phyloP scores from a whole-genome alignment of 2,329 filamentous ascomycete species.

The Verruconis gallopava region DNA sequence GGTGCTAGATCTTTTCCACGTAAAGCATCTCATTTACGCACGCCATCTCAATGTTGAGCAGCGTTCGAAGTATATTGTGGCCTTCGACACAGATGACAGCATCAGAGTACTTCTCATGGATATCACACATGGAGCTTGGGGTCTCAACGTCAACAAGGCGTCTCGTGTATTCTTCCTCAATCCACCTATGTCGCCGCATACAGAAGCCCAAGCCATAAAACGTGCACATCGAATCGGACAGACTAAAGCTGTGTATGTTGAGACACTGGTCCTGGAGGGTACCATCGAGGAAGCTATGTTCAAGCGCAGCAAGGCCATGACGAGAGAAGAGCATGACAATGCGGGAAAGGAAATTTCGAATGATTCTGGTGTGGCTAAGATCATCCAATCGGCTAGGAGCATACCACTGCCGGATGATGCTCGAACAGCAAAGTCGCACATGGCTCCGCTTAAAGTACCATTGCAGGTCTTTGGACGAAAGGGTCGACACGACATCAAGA shows the following conservation, averaged over 20 bases:
- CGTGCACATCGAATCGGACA: conserved; percentile 82
- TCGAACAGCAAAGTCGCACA: conserved; percentile 20
- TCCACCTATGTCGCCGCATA: conserved; percentile 69
- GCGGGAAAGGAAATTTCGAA: conserved; percentile 46
- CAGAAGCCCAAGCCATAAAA: conserved; percentile 86
- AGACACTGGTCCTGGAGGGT: conserved; percentile 67
- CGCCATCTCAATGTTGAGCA: conserved; percentile 46
- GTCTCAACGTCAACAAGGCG: conserved; percentile 71
- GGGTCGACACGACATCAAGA: conserved; percentile 10
- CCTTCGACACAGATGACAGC: conserved; percentile 57
- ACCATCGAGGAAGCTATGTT: conserved; percentile 81
- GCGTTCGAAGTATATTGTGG: conserved; percentile 61
- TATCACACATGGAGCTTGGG: conserved; percentile 76
- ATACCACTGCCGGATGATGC: conserved; percentile 29
- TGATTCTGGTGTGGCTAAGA: conserved; percentile 43
- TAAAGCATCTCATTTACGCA: conserved; percentile 55
- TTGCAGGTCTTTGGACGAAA: conserved; percentile 32
- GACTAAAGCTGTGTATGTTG: conserved; percentile 62
- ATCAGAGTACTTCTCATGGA: conserved; percentile 83
- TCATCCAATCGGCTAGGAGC: conserved; percentile 44
- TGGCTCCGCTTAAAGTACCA: conserved; percentile 27
- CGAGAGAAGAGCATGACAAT: conserved; percentile 38
- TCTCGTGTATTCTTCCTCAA: conserved; percentile 82
- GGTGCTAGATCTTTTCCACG: conserved; percentile 57
- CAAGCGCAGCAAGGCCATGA: conserved; percentile 60